These are phyloP conservation scores for Alnus rubra DNA, from an alignment of 306 rosid genomes.

Conservation along the genomic window DNA sequence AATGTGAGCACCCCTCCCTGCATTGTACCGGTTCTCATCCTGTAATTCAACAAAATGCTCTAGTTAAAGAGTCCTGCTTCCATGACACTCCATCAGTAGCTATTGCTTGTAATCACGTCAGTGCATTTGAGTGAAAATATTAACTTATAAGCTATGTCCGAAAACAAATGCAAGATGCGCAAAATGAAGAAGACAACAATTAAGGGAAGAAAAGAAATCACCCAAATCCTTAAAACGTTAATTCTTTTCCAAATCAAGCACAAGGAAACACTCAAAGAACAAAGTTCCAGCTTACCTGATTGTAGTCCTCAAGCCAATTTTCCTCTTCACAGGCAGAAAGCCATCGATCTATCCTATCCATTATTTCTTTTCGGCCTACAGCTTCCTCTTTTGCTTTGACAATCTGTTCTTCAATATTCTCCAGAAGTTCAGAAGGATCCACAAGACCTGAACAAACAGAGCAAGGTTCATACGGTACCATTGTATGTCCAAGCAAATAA, in stretches of 20 bases:
- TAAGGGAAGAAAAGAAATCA: background rate
- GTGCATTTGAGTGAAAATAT: conserved; percentile 26
- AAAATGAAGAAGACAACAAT: background rate
- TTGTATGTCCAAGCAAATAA: conserved; percentile 4
- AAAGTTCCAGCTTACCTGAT: conserved; percentile 60
- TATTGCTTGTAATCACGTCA: conserved; percentile 14
- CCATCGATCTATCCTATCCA: conserved; percentile 89
- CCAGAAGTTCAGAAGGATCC: conserved; percentile 86
- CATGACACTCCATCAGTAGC: background rate
- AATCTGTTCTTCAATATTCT: conserved; percentile 83
- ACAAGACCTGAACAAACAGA: conserved; percentile 62
- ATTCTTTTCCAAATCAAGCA: conserved; percentile 6
- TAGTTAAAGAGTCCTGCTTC: background rate
- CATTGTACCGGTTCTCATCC: conserved; percentile 84
- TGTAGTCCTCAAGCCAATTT: conserved; percentile 94
- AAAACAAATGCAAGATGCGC: background rate
- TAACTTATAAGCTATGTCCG: background rate
- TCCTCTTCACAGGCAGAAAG: conserved; percentile 96
- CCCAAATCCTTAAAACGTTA: background rate
- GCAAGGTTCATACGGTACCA: conserved; percentile 4
- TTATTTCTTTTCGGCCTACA: conserved; percentile 78
- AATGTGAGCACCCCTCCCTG: conserved; percentile 92
- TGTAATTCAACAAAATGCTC: conserved; percentile 38
- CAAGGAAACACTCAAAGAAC: background rate
- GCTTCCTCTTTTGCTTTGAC: conserved; percentile 81